Evolutionary conservation across 2,329 filamentous ascomycete species (phyloP).

Genomic region (Colletotrichum abscissum): DNA sequence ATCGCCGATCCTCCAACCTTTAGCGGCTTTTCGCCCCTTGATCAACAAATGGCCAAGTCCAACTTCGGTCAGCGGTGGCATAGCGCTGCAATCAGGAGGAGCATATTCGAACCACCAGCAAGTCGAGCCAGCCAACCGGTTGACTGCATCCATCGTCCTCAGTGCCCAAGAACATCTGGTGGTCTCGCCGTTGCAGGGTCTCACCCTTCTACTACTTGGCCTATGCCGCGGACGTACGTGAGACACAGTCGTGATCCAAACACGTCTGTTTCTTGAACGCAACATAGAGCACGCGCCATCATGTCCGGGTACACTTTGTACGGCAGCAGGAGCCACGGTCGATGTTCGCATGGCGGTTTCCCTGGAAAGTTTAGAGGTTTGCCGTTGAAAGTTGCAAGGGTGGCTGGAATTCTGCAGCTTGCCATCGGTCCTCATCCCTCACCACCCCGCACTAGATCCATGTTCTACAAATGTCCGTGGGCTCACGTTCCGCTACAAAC

Average conservation of each 20-base stretch:
- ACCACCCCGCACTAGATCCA: constrained; percentile 26
- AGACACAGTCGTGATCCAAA: constrained; percentile 21
- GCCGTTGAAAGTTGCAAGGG: constrained; percentile 10
- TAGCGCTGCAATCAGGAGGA: constrained; percentile 14
- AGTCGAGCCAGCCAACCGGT: background rate
- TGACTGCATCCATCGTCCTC: constrained; percentile 3
- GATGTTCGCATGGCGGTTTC: constrained; percentile 6
- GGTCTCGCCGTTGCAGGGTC: constrained; percentile 12
- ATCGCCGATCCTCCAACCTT: constrained; percentile 34
- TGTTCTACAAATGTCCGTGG: constrained; percentile 9
- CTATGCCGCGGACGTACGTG: constrained; percentile 7
- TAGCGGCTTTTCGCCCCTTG: constrained; percentile 25
- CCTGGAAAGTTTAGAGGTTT: constrained; percentile 2
- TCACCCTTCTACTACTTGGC: background rate
- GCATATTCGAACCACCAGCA: background rate
- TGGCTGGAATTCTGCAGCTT: constrained; percentile 10
- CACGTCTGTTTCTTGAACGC: constrained; percentile 20
- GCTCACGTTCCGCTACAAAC: background rate
- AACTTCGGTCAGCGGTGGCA: constrained; percentile 20
- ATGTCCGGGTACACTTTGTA: background rate
- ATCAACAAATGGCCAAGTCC: constrained; percentile 16
- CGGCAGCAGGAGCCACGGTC: background rate
- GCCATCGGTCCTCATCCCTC: background rate
- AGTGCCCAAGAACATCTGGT: background rate
- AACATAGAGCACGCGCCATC: constrained; percentile 24